Evolutionary conservation across 2,329 filamentous ascomycete genomes (phyloP).

Genomic region (Hymenoscyphus infarciens): DNA sequence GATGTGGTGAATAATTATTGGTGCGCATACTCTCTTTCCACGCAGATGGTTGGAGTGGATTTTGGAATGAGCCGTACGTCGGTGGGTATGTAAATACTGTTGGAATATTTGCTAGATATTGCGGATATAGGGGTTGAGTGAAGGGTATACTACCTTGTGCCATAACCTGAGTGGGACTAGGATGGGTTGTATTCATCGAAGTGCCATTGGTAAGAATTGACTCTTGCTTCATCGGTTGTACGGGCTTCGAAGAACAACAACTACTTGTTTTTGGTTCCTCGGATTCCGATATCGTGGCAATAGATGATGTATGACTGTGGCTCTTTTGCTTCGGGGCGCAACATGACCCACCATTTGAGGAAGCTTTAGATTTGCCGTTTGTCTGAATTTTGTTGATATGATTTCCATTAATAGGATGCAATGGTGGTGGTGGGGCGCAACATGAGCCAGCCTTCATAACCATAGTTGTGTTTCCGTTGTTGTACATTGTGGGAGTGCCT

Average conservation of each 20-base stretch:
- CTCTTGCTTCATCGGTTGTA: conserved; percentile 22
- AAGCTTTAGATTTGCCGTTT: conserved; percentile 6
- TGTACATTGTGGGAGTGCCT: conserved; percentile 20
- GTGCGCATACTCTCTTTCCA: conserved; percentile 48
- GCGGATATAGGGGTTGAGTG: conserved; percentile 21
- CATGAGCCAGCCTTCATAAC: conserved; percentile 19
- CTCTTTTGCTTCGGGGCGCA: conserved; percentile 5
- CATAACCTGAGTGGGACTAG: conserved; percentile 29
- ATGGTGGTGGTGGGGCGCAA: conserved; percentile 13
- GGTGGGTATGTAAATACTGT: conserved; percentile 52
- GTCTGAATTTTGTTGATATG: neutral
- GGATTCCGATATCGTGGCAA: conserved; percentile 23
- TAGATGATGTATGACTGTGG: conserved; percentile 25
- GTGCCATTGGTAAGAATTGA: conserved; percentile 14
- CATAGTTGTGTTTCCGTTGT: conserved; percentile 16
- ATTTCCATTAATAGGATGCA: conserved; percentile 5
- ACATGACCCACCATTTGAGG: conserved; percentile 8
- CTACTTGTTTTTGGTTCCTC: conserved; percentile 26
- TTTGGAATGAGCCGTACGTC: conserved; percentile 52
- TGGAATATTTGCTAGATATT: conserved; percentile 37
- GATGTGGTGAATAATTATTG: conserved; percentile 36
- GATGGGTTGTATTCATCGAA: conserved; percentile 18
- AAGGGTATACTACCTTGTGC: conserved; percentile 27
- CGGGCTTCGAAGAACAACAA: conserved; percentile 40
- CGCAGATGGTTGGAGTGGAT: conserved; percentile 52